A percentile compares a stretch with the other conserved stretches of the same genome.
These are phyloP conservation scores for Saccharomycopsis capsularis DNA, from an alignment of 805 yeast genomes.

Conservation along the genomic window DNA sequence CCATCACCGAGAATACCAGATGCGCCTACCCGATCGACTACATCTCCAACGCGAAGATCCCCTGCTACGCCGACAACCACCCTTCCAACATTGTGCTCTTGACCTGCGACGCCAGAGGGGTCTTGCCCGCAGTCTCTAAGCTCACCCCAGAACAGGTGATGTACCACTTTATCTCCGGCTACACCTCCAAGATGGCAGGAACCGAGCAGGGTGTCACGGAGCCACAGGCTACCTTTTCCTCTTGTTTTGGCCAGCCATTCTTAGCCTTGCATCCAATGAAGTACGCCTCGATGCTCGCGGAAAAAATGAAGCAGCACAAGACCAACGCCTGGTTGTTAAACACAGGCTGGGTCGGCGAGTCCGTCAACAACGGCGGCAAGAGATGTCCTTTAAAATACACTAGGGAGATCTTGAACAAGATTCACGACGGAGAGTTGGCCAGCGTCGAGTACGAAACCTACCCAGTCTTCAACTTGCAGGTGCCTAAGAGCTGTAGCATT, in stretches of 20 bases:
- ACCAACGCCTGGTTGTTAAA: slow-evolving; percentile 94
- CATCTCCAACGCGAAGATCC: slow-evolving; percentile 93
- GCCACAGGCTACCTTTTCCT: slow-evolving; percentile 96
- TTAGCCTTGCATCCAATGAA: slow-evolving; percentile 96
- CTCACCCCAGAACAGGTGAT: slow-evolving; percentile 92
- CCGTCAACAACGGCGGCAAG: slow-evolving; percentile 89
- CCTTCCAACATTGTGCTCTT: slow-evolving; percentile 88
- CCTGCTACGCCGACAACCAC: slow-evolving; percentile 83
- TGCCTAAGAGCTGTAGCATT: slow-evolving; percentile 68
- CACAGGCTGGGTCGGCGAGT: slow-evolving; percentile 98
- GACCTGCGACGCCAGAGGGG: slow-evolving; percentile 98
- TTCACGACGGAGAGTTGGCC: slow-evolving; percentile 83
- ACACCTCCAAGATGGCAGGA: slow-evolving; percentile 99
- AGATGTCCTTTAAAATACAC: slow-evolving; percentile 97
- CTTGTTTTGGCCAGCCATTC: slow-evolving; percentile 99
- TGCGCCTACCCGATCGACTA: slow-evolving; percentile 97
- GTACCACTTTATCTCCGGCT: slow-evolving; percentile 98
- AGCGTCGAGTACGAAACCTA: slow-evolving; percentile 75
- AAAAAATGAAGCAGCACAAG: slow-evolving; percentile 81
- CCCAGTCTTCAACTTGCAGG: slow-evolving; percentile 79
- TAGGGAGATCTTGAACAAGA: slow-evolving; percentile 90
- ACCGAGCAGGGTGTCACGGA: slow-evolving; percentile 98
- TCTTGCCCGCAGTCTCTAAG: slow-evolving; percentile 92
- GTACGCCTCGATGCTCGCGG: slow-evolving; percentile 92
- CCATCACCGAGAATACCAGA: slow-evolving; percentile 94